These are phyloP conservation scores for Leucocoprinus leucothites DNA, from an alignment of 768 basidiomycete species.

Conservation along the genomic window DNA sequence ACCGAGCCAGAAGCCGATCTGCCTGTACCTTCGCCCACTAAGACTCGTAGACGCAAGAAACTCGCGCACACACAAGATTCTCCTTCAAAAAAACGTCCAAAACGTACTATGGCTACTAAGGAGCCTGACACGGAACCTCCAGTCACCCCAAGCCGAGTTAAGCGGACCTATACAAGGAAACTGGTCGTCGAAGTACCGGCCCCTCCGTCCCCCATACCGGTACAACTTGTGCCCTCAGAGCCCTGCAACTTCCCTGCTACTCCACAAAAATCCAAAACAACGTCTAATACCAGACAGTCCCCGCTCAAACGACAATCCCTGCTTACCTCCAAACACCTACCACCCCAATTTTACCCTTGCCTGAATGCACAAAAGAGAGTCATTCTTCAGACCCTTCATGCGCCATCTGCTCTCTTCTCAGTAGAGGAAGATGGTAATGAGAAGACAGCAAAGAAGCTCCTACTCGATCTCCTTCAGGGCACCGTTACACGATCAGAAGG, in stretches of 20 bases:
- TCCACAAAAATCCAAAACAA: neutral
- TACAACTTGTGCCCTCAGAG: neutral
- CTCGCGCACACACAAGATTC: neutral
- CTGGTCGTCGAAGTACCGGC: constrained; percentile 8
- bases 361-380: constrained; percentile 57
- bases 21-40: neutral
- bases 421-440: constrained; percentile 24
- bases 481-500: constrained; percentile 83
- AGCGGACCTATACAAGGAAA: neutral
- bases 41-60: neutral
- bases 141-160: neutral
- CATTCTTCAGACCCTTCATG: constrained; percentile 45
- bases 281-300: neutral
- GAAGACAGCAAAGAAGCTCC: constrained; percentile 56
- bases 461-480: constrained; percentile 65
- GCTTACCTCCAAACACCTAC: constrained; percentile 23
- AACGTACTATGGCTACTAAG: neutral
- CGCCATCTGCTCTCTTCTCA: constrained; percentile 8
- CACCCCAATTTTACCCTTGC: constrained; percentile 39
- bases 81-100: neutral
- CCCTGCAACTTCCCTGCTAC: neutral
- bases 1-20: neutral
- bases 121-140: neutral
- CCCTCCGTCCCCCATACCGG: neutral
- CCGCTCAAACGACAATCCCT: neutral